Conservation (phyloP, 352 stramenopile species). For the Heterotrichella gracilis region DNA sequence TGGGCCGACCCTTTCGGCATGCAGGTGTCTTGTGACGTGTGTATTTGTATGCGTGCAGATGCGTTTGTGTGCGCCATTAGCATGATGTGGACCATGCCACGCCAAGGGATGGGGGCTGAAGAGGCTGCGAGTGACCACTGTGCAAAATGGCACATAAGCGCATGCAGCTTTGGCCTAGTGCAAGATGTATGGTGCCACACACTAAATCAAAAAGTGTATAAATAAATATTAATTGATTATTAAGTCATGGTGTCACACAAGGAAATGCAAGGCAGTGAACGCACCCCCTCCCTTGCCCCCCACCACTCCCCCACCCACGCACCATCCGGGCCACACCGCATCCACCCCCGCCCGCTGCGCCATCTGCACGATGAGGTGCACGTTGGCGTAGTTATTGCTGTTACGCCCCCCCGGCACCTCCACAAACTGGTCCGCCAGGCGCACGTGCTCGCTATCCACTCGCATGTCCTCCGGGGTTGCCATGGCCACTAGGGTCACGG, state of each 20-base stretch:
- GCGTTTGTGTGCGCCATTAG: no score
- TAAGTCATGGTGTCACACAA: neutral
- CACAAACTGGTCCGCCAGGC: constrained; percentile 94
- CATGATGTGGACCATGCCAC: no score
- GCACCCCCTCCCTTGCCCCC: constrained; percentile 38
- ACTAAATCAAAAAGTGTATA: neutral
- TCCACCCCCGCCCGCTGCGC: constrained; percentile 19
- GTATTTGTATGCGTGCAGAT: no score
- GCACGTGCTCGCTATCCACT: constrained; percentile 95
- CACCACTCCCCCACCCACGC: no score
- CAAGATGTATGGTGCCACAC: no score
- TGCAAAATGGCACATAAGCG: no score
- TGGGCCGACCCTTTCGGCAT: no score
- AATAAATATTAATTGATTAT: neutral
- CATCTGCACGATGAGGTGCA: constrained; percentile 77
- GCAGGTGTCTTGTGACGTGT: no score
- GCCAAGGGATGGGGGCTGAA: no score
- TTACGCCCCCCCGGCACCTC: constrained; percentile 96
- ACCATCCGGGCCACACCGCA: constrained; percentile 35
- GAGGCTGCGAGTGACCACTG: no score
- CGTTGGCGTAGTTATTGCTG: constrained; percentile 99
- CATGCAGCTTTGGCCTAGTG: no score
- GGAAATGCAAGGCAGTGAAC: neutral
- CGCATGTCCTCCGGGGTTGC: constrained; percentile 90
- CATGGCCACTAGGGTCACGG: constrained; percentile 27